Conservation (phyloP, 768 basidiomycete species). For the Clitopilus hobsonii region DNA sequence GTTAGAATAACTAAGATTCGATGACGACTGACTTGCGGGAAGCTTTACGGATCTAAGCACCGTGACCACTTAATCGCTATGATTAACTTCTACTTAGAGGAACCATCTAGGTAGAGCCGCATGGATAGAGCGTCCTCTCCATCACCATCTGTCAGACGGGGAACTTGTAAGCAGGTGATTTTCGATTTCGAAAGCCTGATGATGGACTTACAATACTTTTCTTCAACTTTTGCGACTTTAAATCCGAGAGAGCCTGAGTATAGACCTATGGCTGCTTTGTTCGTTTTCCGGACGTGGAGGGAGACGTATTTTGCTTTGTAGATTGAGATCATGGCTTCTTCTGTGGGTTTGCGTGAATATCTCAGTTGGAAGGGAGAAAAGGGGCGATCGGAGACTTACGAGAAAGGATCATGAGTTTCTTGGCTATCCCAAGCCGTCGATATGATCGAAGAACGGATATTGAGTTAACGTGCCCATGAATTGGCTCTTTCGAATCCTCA, state of each 20-base stretch:
- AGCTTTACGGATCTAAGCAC: no score
- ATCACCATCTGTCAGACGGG: conserved; percentile 72
- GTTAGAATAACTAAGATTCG: no score
- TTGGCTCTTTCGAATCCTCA: conserved; percentile 42
- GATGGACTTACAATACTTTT: conserved; percentile 76
- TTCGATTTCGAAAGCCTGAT: not conserved
- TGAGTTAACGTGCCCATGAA: conserved; percentile 92
- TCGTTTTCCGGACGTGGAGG: conserved; percentile 92
- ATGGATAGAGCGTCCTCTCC: conserved; percentile 87
- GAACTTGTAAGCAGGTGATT: conserved; percentile 3
- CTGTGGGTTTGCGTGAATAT: conserved; percentile 32
- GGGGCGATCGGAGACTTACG: conserved; percentile 48
- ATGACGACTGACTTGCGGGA: no score
- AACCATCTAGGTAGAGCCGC: conserved; percentile 37
- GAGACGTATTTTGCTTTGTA: conserved; percentile 84
- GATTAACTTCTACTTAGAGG: not conserved
- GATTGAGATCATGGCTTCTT: conserved; percentile 87
- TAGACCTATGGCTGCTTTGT: conserved; percentile 83
- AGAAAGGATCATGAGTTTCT: conserved; percentile 89
- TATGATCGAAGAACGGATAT: conserved; percentile 92
- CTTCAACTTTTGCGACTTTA: conserved; percentile 78
- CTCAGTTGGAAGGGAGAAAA: not conserved
- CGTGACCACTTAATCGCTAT: not conserved
- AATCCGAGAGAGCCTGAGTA: conserved; percentile 92
- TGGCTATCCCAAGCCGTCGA: conserved; percentile 87